Evolutionary conservation across 305 asterid genomes (phyloP).

Genomic region (Fraxinus platypoda): DNA sequence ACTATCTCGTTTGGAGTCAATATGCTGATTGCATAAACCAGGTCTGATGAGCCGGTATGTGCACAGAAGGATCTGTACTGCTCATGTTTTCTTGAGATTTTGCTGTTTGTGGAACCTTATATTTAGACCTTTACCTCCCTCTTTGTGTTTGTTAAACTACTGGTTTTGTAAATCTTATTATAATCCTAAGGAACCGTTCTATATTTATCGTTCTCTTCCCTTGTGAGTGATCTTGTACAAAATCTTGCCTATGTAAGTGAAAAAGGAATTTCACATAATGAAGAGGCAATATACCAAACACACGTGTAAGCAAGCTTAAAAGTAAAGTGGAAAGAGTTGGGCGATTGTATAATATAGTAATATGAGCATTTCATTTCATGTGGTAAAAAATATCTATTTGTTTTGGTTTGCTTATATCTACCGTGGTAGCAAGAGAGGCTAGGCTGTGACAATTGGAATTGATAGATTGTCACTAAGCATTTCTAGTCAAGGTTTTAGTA

Average conservation of each 20-base stretch:
- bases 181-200: background rate
- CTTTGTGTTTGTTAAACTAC: background rate
- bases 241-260: background rate
- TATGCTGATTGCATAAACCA: constrained; percentile 38
- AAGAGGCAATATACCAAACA: background rate
- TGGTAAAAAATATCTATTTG: background rate
- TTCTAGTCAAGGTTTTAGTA: background rate
- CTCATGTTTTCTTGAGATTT: background rate
- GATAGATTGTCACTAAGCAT: background rate
- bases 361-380: background rate
- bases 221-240: background rate
- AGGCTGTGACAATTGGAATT: background rate
- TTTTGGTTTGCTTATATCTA: background rate
- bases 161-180: background rate
- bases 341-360: background rate
- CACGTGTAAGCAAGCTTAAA: background rate
- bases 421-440: background rate
- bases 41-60: background rate
- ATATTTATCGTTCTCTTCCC: background rate
- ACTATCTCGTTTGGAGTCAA: constrained; percentile 58
- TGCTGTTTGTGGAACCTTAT: constrained; percentile 6
- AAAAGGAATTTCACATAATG: background rate
- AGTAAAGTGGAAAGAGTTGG: background rate
- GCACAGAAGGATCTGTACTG: background rate
- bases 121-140: background rate